Evolutionary conservation across 371 early-diverging fungal genomes (phyloP).

Genomic region (Actinomortierella ambigua): DNA sequence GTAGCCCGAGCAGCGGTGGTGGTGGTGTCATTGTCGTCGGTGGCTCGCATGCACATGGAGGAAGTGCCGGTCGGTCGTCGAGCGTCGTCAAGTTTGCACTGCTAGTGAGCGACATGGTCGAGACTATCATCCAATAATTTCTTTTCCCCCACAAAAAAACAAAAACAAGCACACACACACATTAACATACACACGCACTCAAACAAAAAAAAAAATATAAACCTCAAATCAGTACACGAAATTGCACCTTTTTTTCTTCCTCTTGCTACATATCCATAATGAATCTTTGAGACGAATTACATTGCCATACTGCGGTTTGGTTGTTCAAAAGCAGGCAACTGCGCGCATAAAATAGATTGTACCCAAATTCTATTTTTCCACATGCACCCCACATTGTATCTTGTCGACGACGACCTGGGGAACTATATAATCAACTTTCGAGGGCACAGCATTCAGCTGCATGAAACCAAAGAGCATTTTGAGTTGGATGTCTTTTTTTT

Average conservation of each 20-base stretch:
- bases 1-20: not conserved
- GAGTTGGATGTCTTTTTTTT: slow-evolving; percentile 10
- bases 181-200: slow-evolving; percentile 6
- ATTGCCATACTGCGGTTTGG: no score
- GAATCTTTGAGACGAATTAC: not conserved
- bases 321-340: no score
- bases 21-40: not conserved
- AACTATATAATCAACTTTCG: no score
- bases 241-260: slow-evolving; percentile 3
- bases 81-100: slow-evolving; percentile 53
- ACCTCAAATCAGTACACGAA: not conserved
- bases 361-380: no score
- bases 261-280: slow-evolving; percentile 5
- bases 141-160: no score
- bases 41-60: no score
- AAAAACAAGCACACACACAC: slow-evolving; percentile 5
- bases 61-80: slow-evolving; percentile 19
- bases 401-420: no score
- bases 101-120: slow-evolving; percentile 66
- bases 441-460: no score
- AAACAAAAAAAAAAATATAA: not conserved
- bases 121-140: slow-evolving; percentile 59
- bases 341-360: no score
- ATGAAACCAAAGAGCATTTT: not conserved
- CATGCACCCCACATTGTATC: no score